Percentiles rank a stretch among this genome's conserved stretches.
Conservation (phyloP, 495 filamentous ascomycete species). For the Trypethelium eluteriae region DNA sequence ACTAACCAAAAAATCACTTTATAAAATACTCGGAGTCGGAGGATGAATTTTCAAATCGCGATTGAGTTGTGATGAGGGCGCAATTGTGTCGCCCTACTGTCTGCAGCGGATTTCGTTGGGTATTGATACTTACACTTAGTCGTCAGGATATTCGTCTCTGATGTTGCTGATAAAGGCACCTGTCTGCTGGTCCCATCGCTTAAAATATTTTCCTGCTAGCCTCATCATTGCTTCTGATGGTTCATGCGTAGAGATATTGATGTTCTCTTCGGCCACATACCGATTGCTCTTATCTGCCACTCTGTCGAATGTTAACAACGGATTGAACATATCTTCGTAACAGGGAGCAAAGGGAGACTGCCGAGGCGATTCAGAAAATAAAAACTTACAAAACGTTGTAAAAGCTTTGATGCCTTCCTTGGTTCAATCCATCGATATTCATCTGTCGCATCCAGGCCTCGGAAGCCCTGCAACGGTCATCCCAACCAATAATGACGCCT, state of each 20-base stretch:
- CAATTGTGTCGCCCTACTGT: too few relatives aligned
- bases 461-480: constrained; percentile 51
- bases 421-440: constrained; percentile 52
- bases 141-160: constrained; percentile 76
- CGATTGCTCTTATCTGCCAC: constrained; percentile 63
- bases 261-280: constrained; percentile 84
- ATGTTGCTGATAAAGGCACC: constrained; percentile 80
- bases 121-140: constrained; percentile 39
- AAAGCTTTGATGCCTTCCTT: constrained; percentile 67
- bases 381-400: constrained; percentile 73
- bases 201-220: constrained; percentile 81
- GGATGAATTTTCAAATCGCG: too few relatives aligned
- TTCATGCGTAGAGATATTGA: constrained; percentile 52
- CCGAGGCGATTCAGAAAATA: neutral
- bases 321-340: neutral
- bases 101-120: too few relatives aligned
- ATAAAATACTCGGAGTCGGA: too few relatives aligned
- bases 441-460: constrained; percentile 52
- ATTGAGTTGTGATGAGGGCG: too few relatives aligned
- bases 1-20: too few relatives aligned
- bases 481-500: constrained; percentile 84
- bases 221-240: constrained; percentile 49
- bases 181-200: constrained; percentile 63
- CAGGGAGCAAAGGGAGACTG: neutral
- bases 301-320: constrained; percentile 34